Percentiles rank a stretch among this genome's conserved stretches.
These are phyloP conservation scores for Sarcocystis neurona DNA, from an alignment of 169 alveolate genomes.

Conservation along the genomic window DNA sequence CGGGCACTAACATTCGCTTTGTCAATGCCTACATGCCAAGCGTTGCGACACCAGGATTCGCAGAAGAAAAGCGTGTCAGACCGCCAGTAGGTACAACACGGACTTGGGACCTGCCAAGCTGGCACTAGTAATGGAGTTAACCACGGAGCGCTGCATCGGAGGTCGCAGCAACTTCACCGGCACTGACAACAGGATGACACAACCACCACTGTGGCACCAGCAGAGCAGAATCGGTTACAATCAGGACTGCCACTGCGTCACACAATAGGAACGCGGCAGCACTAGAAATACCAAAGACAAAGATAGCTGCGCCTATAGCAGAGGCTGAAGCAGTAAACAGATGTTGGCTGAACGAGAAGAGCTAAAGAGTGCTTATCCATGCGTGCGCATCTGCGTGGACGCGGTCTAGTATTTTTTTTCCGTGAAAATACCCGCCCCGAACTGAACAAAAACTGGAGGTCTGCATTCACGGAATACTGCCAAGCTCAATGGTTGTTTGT, in stretches of 20 bases:
- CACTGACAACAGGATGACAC: background rate
- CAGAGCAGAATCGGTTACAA: background rate
- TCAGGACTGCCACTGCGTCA: background rate
- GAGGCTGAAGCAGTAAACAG: no score
- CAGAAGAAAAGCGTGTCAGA: conserved; percentile 53
- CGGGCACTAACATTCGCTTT: conserved; percentile 47
- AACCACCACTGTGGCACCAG: background rate
- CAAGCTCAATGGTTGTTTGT: no score
- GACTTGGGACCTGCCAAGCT: background rate
- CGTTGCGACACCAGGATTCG: conserved; percentile 64
- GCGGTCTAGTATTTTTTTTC: no score
- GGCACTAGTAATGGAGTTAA: background rate
- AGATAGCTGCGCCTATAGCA: no score
- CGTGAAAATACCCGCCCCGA: no score
- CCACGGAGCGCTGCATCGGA: background rate
- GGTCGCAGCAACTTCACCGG: background rate
- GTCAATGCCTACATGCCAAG: conserved; percentile 62
- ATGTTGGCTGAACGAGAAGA: no score
- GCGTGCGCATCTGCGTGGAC: no score
- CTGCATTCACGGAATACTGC: no score
- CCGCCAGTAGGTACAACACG: conserved; percentile 43
- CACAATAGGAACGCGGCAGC: no score
- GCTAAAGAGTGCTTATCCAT: no score
- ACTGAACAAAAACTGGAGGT: no score
- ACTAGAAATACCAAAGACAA: no score